Percentiles rank a stretch among this genome's conserved stretches.
These are phyloP conservation scores for Suhomyces bokatorum DNA, from an alignment of 1,139 yeast species.

Conservation along the genomic window DNA sequence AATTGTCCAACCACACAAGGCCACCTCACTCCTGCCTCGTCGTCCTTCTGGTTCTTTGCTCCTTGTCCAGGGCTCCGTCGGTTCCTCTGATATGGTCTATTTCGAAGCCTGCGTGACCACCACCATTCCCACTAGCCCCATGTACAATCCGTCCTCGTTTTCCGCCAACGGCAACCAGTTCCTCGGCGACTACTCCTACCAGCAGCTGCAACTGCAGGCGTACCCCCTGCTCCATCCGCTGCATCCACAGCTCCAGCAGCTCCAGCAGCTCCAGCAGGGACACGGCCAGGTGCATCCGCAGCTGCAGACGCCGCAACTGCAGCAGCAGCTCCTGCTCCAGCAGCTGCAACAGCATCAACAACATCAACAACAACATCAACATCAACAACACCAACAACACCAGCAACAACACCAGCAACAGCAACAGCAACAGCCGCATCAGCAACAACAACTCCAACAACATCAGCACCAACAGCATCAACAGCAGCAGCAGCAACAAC, in stretches of 20 bases:
- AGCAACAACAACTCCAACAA: conserved; percentile 14
- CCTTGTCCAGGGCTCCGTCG: neutral
- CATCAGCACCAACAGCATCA: conserved; percentile 15
- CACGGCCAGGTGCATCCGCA: conserved; percentile 6
- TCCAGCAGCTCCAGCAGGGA: conserved; percentile 6
- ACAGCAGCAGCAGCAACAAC: conserved; percentile 13
- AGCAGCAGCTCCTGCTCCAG: conserved; percentile 11
- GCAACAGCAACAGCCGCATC: conserved; percentile 15
- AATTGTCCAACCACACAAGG: neutral
- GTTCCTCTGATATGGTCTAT: conserved; percentile 16
- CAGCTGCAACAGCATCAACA: conserved; percentile 6
- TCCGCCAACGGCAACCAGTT: conserved; percentile 12
- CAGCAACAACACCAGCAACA: conserved; percentile 15
- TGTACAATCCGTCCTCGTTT: conserved; percentile 13
- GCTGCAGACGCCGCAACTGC: conserved; percentile 9
- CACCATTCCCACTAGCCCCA: conserved; percentile 17
- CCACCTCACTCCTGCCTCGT: neutral
- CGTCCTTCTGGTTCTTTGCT: neutral
- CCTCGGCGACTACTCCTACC: conserved; percentile 18
- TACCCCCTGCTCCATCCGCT: conserved; percentile 8
- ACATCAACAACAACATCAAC: conserved; percentile 9
- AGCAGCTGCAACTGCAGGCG: conserved; percentile 11
- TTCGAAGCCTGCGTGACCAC: conserved; percentile 24
- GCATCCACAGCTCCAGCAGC: conserved; percentile 7
- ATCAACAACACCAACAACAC: conserved; percentile 12